Evolutionary conservation across 2,329 filamentous ascomycete species (phyloP), one percentile per base, ranked within the genome.

Genomic region (Lachnellula cervina): DNA sequence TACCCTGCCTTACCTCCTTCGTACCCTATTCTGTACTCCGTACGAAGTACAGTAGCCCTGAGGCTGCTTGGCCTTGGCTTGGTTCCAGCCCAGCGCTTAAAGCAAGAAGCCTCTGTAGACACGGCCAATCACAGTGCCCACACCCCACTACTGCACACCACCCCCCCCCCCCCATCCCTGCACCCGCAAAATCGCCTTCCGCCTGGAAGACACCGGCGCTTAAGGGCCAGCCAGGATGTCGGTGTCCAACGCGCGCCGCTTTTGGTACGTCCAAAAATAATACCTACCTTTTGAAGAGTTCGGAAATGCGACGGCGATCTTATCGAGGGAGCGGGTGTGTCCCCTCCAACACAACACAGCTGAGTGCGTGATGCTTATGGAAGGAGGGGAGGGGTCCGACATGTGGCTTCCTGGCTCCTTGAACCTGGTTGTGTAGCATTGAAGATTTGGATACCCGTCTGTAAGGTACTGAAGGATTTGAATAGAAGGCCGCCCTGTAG

Each of bases 351-450:
- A 37, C 21, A 32, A 34, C 38, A 43, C 35, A 43, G 55, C 56
- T 54, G 53, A 58, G 38, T 54, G 53, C 56, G 38, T 58, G 56
- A 60, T 58, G 56, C 58, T 56, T 58, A 58, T 58, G 49, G n/a
- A 16, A 43, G 32, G 28, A 19, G 23, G 38, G 8, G 25, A 49
- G 46, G 46, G 34, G n/a, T 17, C 21, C n/a, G 21, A 51, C 49
- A 51, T 51, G 49, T 51, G 49, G 49, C 49, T 42, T 28, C 38
- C 49, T 42, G 49, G 49, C 21, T 44, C 16, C 28, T 44, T 11
- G 19, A 48, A 54, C 49, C 48, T 52, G 47, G 47, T 37, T 47
- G 51, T 17, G 23, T 25, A 8, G 48, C 14, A 42, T 42, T 23
- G n/a, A 19, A 32, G 47, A 11, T 46, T 37, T 9, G 16, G 32